Conservation (phyloP, 768 basidiomycete species). For the Candolleomyces eurysporus region DNA sequence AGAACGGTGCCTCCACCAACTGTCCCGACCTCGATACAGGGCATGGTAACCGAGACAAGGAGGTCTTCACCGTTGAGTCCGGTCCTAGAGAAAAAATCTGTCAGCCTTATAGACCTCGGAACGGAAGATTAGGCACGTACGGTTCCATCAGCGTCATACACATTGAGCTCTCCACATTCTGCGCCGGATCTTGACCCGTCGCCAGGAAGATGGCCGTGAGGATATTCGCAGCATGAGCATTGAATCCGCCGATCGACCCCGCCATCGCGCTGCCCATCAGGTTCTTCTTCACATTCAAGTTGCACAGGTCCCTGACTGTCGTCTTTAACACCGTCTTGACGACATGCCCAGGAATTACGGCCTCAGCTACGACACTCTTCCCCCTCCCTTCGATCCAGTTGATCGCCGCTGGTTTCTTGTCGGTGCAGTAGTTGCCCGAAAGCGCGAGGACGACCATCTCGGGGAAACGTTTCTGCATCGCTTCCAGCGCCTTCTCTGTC, state of each 20-base stretch:
- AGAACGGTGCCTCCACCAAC: conserved; percentile 76
- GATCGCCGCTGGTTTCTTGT: conserved; percentile 75
- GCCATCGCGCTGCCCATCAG: conserved; percentile 97
- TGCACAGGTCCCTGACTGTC: conserved; percentile 85
- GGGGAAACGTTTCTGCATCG: conserved; percentile 76
- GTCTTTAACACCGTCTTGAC: conserved; percentile 94
- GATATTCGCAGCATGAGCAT: conserved; percentile 45
- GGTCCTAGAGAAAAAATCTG: too few relatives aligned
- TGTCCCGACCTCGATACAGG: conserved; percentile 77
- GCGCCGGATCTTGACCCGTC: conserved; percentile 97
- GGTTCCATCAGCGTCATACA: conserved; percentile 99
- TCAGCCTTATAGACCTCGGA: too few relatives aligned
- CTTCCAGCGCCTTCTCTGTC: conserved; percentile 90
- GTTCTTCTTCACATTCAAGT: conserved; percentile 96
- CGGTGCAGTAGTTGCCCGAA: too few relatives aligned
- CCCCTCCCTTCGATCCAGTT: conserved; percentile 99
- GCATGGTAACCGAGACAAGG: conserved; percentile 93
- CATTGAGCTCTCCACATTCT: conserved; percentile 97
- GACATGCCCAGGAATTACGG: conserved; percentile 43
- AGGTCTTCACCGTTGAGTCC: conserved; percentile 72
- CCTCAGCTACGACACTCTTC: conserved; percentile 90
- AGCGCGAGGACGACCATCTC: conserved; percentile 77
- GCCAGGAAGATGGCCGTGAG: conserved; percentile 94
- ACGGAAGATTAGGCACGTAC: conserved; percentile 60
- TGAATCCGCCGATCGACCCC: conserved; percentile 93